Evolutionary conservation across 306 rosid genomes (phyloP).

Genomic region (Bauhinia variegata): DNA sequence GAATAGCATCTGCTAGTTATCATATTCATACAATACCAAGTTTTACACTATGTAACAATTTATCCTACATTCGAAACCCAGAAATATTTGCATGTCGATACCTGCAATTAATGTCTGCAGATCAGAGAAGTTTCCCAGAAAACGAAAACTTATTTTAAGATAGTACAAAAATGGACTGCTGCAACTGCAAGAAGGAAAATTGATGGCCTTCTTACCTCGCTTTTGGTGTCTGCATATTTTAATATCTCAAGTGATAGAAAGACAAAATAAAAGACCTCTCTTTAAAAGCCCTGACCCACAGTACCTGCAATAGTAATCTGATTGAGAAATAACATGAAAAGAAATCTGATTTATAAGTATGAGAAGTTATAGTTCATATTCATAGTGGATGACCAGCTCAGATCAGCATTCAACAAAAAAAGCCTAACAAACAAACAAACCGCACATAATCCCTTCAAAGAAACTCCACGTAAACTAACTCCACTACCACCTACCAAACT

Average conservation of each 20-base stretch:
- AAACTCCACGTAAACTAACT: constrained; percentile 56
- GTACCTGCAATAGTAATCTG: constrained; percentile 54
- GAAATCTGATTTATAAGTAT: constrained; percentile 50
- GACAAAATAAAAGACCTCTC: constrained; percentile 40
- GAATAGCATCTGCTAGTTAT: neutral
- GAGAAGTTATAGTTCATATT: constrained; percentile 27
- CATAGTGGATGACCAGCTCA: constrained; percentile 33
- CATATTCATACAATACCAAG: neutral
- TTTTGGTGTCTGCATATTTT: constrained; percentile 82
- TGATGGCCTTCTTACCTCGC: constrained; percentile 60
- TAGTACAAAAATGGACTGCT: too few relatives aligned
- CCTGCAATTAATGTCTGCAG: too few relatives aligned
- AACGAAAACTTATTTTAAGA: too few relatives aligned
- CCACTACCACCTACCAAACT: constrained; percentile 77
- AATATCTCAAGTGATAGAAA: constrained; percentile 26
- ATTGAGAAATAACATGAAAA: constrained; percentile 51
- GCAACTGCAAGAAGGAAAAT: constrained; percentile 16
- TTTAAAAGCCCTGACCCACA: constrained; percentile 64
- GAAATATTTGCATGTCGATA: too few relatives aligned
- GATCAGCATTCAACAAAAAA: constrained; percentile 43
- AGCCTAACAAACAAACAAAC: constrained; percentile 41
- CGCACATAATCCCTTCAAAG: constrained; percentile 57
- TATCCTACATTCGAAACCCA: too few relatives aligned
- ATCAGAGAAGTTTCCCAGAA: too few relatives aligned
- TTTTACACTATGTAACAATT: too few relatives aligned